Evolutionary conservation across 2,329 filamentous ascomycete genomes (phyloP), one percentile per base, ranked within the genome.

Genomic region (Trichoderma atroviride): DNA sequence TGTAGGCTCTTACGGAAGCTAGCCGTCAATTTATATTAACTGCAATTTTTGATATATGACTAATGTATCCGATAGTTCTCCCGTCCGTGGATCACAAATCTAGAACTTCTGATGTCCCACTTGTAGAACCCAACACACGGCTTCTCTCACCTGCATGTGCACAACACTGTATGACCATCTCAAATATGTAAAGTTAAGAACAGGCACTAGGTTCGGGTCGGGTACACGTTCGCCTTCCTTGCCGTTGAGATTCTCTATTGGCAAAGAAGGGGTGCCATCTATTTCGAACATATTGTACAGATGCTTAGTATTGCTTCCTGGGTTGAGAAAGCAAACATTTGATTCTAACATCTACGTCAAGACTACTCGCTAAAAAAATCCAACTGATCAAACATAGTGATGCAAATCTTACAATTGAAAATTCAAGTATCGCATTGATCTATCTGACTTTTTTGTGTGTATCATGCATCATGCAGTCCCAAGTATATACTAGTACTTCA

Each of bases 381-480:
- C 3, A 40, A 14, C 6, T 4, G 13, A 7, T n/a, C 40, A 9
- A 31, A 64, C 55, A 9, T 37, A 2, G 4, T 33, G 16, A 13
- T 40, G 64, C 40, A 67, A 40, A 24, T 52, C 58, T n/a, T 47
- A 27, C 31, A 24, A 29, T 55, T 31, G 27, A 53, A 55, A 58
- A 60, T 33, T 62, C 66, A 50, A 68, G 31, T 35, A 47, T 52
- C 58, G 47, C 59, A 57, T 69, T 59, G 63, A 40, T 63, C 59
- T 69, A 57, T 29, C 50, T 52, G 64, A 58, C 29, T 22, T 57
- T 57, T 55, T 61, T 4, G 33, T 35, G 6, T 43, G 40, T 43
- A 43, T 43, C 40, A 43, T 50, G 29, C 62, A 57, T 63, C 66
- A 40, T 37, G 24, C 50, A n/a, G 50, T 35, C 50, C 58, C 50